A percentile compares a stretch with the other conserved stretches of the same genome.
Conservation (phyloP, 2,329 filamentous ascomycete species). For the Alternaria brassicae region DNA sequence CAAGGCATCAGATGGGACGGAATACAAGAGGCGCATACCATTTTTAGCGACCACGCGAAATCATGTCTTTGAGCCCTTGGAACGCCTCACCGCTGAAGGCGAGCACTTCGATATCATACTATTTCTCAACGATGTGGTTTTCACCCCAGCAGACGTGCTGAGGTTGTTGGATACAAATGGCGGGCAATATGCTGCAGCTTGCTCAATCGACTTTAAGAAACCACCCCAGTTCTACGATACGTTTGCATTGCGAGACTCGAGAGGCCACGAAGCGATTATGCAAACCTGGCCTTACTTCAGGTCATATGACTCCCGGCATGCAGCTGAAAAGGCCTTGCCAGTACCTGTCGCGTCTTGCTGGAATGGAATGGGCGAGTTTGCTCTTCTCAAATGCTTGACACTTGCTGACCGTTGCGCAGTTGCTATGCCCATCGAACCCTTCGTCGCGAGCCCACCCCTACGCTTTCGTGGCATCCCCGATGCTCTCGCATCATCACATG, state of each 20-base stretch:
- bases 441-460: slow-evolving; percentile 49
- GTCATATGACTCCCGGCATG: slow-evolving; percentile 59
- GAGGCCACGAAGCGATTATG: slow-evolving; percentile 60
- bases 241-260: slow-evolving; percentile 65
- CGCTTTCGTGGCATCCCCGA: slow-evolving; percentile 71
- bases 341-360: slow-evolving; percentile 71
- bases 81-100: slow-evolving; percentile 59
- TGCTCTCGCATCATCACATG: slow-evolving; percentile 64
- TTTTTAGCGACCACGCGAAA: slow-evolving; percentile 72
- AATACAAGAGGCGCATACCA: slow-evolving; percentile 70
- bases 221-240: slow-evolving; percentile 67
- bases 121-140: slow-evolving; percentile 70
- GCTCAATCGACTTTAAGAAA: slow-evolving; percentile 66
- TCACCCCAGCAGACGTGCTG: slow-evolving; percentile 64
- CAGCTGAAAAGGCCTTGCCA: slow-evolving; percentile 57
- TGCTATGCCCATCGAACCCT: slow-evolving; percentile 36
- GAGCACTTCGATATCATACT: slow-evolving; percentile 64
- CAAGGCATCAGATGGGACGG: slow-evolving; percentile 55
- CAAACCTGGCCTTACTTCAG: slow-evolving; percentile 68
- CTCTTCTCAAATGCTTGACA: neutral
- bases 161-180: slow-evolving; percentile 64
- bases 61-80: slow-evolving; percentile 65
- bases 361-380: slow-evolving; percentile 64
- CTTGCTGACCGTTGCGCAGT: slow-evolving; percentile 30
- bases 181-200: slow-evolving; percentile 68